Base-by-base conservation (phyloP, 2,329 filamentous ascomycete genomes). In the Diaporthe sp. region DNA sequence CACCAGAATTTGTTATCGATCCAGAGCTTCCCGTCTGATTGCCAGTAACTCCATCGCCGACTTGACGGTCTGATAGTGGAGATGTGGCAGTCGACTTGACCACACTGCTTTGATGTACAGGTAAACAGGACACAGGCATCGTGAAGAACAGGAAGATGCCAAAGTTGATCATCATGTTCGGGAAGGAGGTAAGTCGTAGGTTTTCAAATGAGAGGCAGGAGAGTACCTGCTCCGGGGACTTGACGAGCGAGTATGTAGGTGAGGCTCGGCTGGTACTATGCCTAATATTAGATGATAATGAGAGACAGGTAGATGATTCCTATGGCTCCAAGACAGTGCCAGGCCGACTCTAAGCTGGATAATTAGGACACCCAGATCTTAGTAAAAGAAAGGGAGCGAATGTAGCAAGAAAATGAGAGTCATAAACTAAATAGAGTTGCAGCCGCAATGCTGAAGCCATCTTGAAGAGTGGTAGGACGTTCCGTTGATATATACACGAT, bases 11-110 rank as follows among this genome's bases (percentile, higher is more conserved):
- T 4, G 61, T 49, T 22, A 67, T 34, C 17, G 61, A 34, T 12
- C 61, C 61, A 49, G 61, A 67, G 44, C 61, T 67, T 4, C 49
- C 42, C 5, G 61, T 67, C 28, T 67, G 61, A 22, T 67, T 67
- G 25, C 61, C 61, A 34, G 34, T 67, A 17, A 67, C 61, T 12
- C 61, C 61, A 15, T 67, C 61, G 1, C 61, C 61, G 20, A 67
- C 61, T 49, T 67, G 61, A 37, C 61, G 61, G 17, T 15, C 5
- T 49, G 61, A 67, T 10, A 67, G 44, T n/a, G 28, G 2, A 1
- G 61, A n/a, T 8, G 25, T 34, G 12, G 20, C n/a, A 6, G 5
- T 67, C 5, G 42, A 34, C 20, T 49, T 12, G 61, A 34, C 9
- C 13, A 5, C 25, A 49, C 9, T 15, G 4, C 17, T 31, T 49